These are phyloP conservation scores for Larix kaempferi DNA, from an alignment of 75 land plant species.

Conservation along the genomic window DNA sequence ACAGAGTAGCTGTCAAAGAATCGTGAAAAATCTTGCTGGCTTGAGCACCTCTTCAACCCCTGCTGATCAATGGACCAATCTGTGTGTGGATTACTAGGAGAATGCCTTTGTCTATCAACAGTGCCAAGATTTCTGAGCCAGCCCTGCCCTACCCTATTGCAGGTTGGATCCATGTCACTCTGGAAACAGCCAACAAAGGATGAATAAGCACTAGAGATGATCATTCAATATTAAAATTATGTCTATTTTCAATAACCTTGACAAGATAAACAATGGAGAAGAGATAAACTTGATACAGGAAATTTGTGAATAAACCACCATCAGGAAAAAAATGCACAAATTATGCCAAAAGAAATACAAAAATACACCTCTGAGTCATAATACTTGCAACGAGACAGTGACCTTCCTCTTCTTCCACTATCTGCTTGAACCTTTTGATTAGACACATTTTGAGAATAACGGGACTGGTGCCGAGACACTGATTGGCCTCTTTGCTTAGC, in stretches of 20 bases:
- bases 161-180: slow-evolving; percentile 7
- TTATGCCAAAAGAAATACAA: neutral
- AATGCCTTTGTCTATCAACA: neutral
- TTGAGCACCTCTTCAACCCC: neutral
- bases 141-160: neutral
- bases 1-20: slow-evolving; percentile 4
- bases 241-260: neutral
- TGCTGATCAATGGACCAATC: neutral
- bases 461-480: slow-evolving; percentile 4
- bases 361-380: slow-evolving; percentile 29
- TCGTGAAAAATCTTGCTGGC: neutral
- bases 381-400: slow-evolving; percentile 12
- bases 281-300: neutral
- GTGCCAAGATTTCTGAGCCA: neutral
- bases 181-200: neutral
- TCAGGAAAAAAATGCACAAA: slow-evolving; percentile 20
- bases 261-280: neutral
- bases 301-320: neutral
- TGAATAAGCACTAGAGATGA: neutral
- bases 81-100: neutral
- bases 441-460: slow-evolving; percentile 1
- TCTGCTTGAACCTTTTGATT: slow-evolving; percentile 28
- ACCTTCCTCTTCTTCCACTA: slow-evolving; percentile 26
- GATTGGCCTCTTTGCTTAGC: slow-evolving; percentile 28
- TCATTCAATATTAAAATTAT: neutral